phyloP scores from a whole-genome alignment of 495 filamentous ascomycete genomes.

The Trichodelitschia bisporula region DNA sequence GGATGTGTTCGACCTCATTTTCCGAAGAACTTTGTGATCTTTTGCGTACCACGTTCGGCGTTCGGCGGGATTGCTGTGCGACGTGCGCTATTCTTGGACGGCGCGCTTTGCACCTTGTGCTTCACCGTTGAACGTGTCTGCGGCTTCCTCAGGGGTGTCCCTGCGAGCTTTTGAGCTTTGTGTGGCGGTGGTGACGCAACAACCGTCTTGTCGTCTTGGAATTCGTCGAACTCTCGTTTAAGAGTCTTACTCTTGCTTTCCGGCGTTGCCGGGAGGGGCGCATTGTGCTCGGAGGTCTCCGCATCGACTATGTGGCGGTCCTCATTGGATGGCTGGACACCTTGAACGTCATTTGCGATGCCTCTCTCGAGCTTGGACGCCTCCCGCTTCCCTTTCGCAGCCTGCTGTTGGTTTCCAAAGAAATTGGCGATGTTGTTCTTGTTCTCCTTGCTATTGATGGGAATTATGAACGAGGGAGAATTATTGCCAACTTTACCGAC shows the following conservation, averaged over 20 bases:
- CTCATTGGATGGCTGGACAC: too few species aligned
- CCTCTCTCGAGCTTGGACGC: too few species aligned
- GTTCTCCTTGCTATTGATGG: conserved; percentile 58
- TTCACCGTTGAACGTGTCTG: too few species aligned
- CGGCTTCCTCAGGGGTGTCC: too few species aligned
- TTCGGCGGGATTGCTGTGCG: conserved; percentile 21
- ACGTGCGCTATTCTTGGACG: conserved; percentile 20
- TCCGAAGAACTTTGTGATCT: conserved; percentile 69
- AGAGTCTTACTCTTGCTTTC: conserved; percentile 1
- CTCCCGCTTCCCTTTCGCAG: conserved; percentile 7
- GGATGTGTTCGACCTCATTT: conserved; percentile 24
- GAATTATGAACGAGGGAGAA: conserved; percentile 57
- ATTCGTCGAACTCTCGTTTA: too few species aligned
- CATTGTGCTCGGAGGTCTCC: conserved; percentile 20
- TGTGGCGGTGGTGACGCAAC: too few species aligned
- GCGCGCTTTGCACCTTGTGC: conserved; percentile 21
- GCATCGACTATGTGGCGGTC: conserved; percentile 3
- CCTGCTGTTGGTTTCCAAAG: conserved; percentile 36
- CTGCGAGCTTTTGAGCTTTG: too few species aligned
- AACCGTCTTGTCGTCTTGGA: too few species aligned
- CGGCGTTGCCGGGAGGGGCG: conserved; percentile 19
- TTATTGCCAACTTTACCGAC: conserved; percentile 95
- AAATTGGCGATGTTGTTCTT: conserved; percentile 86
- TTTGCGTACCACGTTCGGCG: conserved; percentile 35
- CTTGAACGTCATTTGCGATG: too few species aligned